These are phyloP conservation scores for Bipolaris cookei DNA, from an alignment of 2,329 filamentous ascomycete genomes.

Conservation along the genomic window DNA sequence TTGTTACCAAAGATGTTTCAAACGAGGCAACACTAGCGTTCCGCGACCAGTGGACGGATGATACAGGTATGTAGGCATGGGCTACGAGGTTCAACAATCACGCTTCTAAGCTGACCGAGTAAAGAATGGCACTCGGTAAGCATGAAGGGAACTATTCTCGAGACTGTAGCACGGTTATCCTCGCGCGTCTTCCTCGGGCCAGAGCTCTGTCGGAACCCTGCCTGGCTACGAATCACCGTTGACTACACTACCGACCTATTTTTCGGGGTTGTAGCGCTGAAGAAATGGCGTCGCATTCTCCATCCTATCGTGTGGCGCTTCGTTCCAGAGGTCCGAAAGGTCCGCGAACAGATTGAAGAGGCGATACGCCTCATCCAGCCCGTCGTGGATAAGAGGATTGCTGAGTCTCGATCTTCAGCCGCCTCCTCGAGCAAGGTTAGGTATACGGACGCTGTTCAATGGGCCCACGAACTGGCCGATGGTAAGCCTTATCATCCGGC, in stretches of 20 bases:
- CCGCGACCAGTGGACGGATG: background rate
- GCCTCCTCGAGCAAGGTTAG: conserved; percentile 9
- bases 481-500: background rate
- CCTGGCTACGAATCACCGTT: conserved; percentile 48
- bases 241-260: conserved; percentile 36
- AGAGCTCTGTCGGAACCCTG: conserved; percentile 44
- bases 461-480: background rate
- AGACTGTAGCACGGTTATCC: background rate
- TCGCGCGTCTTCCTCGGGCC: conserved; percentile 43
- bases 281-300: conserved; percentile 26
- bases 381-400: conserved; percentile 35
- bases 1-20: conserved; percentile 4
- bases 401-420: conserved; percentile 11
- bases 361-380: conserved; percentile 43
- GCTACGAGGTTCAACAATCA: background rate
- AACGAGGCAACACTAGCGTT: background rate
- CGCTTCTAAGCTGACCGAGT: background rate
- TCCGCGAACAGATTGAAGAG: conserved; percentile 44
- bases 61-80: background rate
- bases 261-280: conserved; percentile 5
- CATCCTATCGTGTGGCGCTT: conserved; percentile 46
- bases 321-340: conserved; percentile 16
- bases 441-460: background rate
- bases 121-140: background rate
- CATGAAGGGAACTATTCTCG: background rate